Conservation (phyloP, 169 alveolate genomes). For the Plasmodium relictum region DNA sequence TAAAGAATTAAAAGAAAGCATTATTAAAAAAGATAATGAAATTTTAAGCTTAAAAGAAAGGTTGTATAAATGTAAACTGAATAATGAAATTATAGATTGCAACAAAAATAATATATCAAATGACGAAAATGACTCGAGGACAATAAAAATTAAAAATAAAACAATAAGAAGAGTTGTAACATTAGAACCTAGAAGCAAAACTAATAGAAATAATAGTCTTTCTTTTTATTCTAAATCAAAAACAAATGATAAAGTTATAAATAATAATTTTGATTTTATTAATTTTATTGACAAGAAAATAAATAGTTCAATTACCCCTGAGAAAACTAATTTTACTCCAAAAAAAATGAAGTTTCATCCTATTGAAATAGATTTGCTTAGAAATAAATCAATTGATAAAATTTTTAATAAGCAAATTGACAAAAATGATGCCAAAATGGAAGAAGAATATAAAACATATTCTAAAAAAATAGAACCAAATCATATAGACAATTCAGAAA, state of each 20-base stretch:
- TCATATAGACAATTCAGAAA: background rate
- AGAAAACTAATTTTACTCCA: conserved; percentile 30
- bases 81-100: conserved; percentile 24
- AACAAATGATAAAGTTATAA: conserved; percentile 11
- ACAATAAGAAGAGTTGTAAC: conserved; percentile 48
- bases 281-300: conserved; percentile 43
- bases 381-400: conserved; percentile 50
- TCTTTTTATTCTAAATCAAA: conserved; percentile 16
- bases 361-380: conserved; percentile 43
- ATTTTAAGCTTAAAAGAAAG: conserved; percentile 53
- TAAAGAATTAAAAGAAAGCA: conserved; percentile 33
- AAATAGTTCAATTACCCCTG: conserved; percentile 32
- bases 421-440: background rate
- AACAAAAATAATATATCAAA: conserved; percentile 14
- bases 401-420: conserved; percentile 14
- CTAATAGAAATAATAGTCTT: background rate
- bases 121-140: conserved; percentile 21
- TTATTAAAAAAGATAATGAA: conserved; percentile 29
- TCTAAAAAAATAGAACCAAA: conserved; percentile 24
- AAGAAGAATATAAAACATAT: conserved; percentile 7
- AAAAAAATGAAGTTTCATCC: conserved; percentile 33
- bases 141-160: conserved; percentile 60
- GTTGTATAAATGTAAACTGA: conserved; percentile 32
- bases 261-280: conserved; percentile 24
- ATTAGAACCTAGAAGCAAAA: conserved; percentile 16